phyloP scores from a whole-genome alignment of 768 basidiomycete genomes.

The Lactifluus hygrophoroides region DNA sequence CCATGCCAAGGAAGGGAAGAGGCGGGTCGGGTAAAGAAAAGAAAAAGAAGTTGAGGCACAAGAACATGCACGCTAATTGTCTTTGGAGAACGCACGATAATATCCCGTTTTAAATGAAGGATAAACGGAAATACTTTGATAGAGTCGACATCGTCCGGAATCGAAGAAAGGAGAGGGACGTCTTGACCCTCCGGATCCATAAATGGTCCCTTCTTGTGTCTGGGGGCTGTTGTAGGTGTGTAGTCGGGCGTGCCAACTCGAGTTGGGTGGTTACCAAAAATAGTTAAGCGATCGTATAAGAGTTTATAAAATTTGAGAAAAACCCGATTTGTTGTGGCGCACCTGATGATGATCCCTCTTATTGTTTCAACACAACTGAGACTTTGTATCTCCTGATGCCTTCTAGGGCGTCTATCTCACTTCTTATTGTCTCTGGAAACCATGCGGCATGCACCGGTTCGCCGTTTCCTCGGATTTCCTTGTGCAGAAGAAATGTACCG shows the following conservation, averaged over 20 bases:
- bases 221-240: neutral
- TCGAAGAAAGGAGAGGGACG: conserved; percentile 42
- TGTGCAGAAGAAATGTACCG: conserved; percentile 13
- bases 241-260: neutral
- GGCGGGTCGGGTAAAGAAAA: neutral
- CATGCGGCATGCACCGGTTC: conserved; percentile 13
- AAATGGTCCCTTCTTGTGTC: neutral
- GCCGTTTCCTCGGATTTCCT: conserved; percentile 7
- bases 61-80: neutral
- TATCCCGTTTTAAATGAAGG: conserved; percentile 59
- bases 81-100: conserved; percentile 40
- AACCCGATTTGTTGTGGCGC: too few species aligned
- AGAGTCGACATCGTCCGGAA: conserved; percentile 47
- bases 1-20: neutral
- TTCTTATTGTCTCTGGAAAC: conserved; percentile 9
- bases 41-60: neutral
- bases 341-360: neutral
- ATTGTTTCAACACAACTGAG: conserved; percentile 16
- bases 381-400: neutral
- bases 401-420: neutral
- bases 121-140: conserved; percentile 80
- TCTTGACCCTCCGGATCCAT: conserved; percentile 31
- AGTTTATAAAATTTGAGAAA: too few species aligned
- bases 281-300: too few species aligned
- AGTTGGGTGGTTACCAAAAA: neutral